Base-by-base conservation (phyloP, 2,329 filamentous ascomycete genomes). In the Pestalotiopsis sp. region DNA sequence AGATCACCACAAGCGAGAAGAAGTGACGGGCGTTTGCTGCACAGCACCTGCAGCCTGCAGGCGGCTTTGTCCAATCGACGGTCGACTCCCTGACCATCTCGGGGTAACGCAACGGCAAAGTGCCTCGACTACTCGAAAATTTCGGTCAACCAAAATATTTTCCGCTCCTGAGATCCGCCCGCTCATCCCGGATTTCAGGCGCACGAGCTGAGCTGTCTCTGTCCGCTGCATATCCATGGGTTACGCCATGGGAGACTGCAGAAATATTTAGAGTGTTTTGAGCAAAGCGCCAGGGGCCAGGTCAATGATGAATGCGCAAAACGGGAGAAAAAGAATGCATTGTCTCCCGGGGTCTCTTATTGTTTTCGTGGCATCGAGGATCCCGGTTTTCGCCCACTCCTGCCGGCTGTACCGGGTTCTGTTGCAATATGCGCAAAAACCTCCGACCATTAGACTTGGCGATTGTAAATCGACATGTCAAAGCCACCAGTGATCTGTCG, bases 171-270 rank as follows among this genome's bases (percentile, higher is more conserved):
- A 17, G 38, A 25, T 17, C 56, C 65, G 65, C 56, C n/a, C 17
- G 14, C 39, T 39, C 11, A 14, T 56, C 36, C 36, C 25, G 20
- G 58, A 3, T n/a, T 61, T 4, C 41, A 66, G 65, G 27, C 17
- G 52, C 65, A 61, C 25, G 25, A 45, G 52, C 56, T 67, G 65
- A 67, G 38, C 49, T 61, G 38, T 61, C 27, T 61, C 38, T 67
- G 14, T 41, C 23, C 7, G 45, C 9, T 66, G 63, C 63, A 17
- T 58, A 66, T 25, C 11, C 12, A 12, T 52, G 17, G n/a, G n/a
- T 52, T 23, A 36, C n/a, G 25, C 27, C 31, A 61, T 45, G 65
- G 65, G 36, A 20, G 23, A 27, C 45, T 67, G 65, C 65, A 67
- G 65, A n/a, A 61, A 61, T 49, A 59, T n/a, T 45, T 9, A 36